Percentiles rank a stretch among this genome's conserved stretches.
Evolutionary conservation across 805 yeast genomes (phyloP).

Genomic region (Hanseniaspora lachancei): DNA sequence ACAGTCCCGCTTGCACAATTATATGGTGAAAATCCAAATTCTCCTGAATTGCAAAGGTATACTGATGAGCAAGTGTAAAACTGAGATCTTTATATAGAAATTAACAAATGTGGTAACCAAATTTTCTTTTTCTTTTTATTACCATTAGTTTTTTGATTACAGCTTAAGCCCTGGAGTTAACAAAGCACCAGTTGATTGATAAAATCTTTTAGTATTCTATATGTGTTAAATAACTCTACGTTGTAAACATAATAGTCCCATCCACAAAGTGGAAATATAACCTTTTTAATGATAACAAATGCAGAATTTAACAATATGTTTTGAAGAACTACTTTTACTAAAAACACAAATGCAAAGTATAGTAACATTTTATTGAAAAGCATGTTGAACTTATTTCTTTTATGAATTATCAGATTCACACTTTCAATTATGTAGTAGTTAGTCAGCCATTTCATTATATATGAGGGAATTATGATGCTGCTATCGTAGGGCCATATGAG

Average conservation of each 20-base stretch:
- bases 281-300: neutral
- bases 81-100: neutral
- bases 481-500: conserved; percentile 89
- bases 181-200: conserved; percentile 6
- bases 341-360: conserved; percentile 17
- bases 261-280: neutral
- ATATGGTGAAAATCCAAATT: neutral
- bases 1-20: conserved; percentile 48
- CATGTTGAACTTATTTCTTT: neutral
- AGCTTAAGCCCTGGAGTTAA: neutral
- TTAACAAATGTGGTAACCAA: too few species aligned
- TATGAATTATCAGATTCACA: conserved; percentile 33
- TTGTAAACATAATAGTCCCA: neutral
- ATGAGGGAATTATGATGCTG: conserved; percentile 44
- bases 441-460: conserved; percentile 47
- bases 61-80: conserved; percentile 1
- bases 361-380: conserved; percentile 16
- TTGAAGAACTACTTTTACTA: conserved; percentile 17
- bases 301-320: conserved; percentile 19
- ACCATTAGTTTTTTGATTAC: neutral
- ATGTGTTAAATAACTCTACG: neutral
- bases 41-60: neutral
- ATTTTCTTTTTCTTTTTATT: too few species aligned
- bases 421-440: conserved; percentile 57
- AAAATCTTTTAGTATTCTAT: conserved; percentile 1